A percentile compares a stretch with the other conserved stretches of the same genome.
Evolutionary conservation across 148 eudicot genomes (phyloP).

Genomic region (Mesembryanthemum crystallinum): DNA sequence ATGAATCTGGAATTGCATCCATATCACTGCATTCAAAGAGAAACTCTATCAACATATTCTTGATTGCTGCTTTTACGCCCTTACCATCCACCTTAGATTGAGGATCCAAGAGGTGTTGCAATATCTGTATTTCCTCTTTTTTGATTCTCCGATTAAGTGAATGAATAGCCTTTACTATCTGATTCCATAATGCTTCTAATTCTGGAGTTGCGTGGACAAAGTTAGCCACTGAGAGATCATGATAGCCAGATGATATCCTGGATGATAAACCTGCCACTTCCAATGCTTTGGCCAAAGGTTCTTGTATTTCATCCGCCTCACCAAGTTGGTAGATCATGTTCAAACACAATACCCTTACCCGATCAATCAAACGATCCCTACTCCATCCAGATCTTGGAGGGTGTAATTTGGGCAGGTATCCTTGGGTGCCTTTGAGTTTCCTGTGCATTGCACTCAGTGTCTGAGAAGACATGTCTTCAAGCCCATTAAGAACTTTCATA

Average conservation of each 20-base stretch:
- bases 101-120: conserved; percentile 52
- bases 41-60: conserved; percentile 56
- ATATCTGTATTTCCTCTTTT: conserved; percentile 35
- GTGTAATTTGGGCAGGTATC: conserved; percentile 38
- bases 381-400: conserved; percentile 32
- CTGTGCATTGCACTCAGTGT: conserved; percentile 59
- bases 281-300: conserved; percentile 62
- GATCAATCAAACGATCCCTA: conserved; percentile 28
- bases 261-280: conserved; percentile 51
- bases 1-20: conserved; percentile 51
- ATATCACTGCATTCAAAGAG: conserved; percentile 79
- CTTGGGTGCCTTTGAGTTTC: conserved; percentile 50
- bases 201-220: conserved; percentile 47
- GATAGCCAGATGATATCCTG: conserved; percentile 30
- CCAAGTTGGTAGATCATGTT: conserved; percentile 44
- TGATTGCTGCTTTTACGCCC: conserved; percentile 35
- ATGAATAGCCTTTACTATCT: conserved; percentile 59
- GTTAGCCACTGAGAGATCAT: conserved; percentile 21
- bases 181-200: conserved; percentile 46
- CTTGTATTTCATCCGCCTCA: conserved; percentile 43
- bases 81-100: conserved; percentile 26
- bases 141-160: conserved; percentile 37
- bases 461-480: conserved; percentile 40
- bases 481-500: conserved; percentile 43
- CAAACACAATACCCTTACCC: conserved; percentile 32